phyloP scores from a whole-genome alignment of 179 eudicot species.

The Vitellaria paradoxa region DNA sequence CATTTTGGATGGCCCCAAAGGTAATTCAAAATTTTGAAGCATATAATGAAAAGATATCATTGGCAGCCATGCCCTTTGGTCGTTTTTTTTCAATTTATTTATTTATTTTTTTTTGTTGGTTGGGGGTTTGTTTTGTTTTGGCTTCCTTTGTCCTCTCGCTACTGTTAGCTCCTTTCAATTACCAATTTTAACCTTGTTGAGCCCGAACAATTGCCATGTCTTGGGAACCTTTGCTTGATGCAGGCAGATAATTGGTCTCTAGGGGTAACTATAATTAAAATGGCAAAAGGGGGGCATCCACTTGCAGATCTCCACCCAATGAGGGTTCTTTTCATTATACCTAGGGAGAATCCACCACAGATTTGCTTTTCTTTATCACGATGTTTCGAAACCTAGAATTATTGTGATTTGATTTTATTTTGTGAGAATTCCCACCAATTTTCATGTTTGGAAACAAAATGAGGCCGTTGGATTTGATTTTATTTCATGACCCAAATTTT shows the following conservation, averaged over 20 bases:
- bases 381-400: no score
- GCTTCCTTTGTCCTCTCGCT: neutral
- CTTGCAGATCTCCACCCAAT: constrained; percentile 94
- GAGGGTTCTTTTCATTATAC: constrained; percentile 98
- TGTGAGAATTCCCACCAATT: no score
- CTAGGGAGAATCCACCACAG: constrained; percentile 98
- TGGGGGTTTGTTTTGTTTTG: neutral
- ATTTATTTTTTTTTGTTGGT: neutral
- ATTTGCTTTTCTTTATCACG: constrained; percentile 28
- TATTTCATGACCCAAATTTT: no score
- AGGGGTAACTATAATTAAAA: constrained; percentile 92
- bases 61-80: neutral
- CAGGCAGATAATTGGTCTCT: constrained; percentile 99
- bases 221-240: constrained; percentile 19
- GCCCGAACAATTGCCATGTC: constrained; percentile 5
- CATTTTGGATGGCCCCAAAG: constrained; percentile 99
- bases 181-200: neutral
- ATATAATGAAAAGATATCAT: constrained; percentile 87
- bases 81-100: neutral
- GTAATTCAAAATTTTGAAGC: constrained; percentile 94
- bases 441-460: no score
- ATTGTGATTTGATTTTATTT: no score
- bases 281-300: constrained; percentile 98
- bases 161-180: neutral
- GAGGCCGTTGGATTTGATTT: no score